These are phyloP conservation scores for Trichoderma asperellum DNA, from an alignment of 2,329 filamentous ascomycete genomes.

Conservation along the genomic window DNA sequence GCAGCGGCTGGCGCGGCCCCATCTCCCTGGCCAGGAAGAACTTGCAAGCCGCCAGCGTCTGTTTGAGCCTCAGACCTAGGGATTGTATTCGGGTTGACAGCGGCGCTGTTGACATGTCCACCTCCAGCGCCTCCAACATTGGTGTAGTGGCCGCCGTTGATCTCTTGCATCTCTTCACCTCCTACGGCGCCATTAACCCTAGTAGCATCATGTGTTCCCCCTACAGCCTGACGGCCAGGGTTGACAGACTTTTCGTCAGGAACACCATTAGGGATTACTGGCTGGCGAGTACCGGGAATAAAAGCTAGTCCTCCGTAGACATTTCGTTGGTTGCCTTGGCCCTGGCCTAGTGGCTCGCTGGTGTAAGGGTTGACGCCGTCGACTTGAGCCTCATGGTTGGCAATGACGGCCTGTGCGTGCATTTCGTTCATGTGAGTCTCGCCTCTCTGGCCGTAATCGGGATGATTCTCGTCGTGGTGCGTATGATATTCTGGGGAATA, in stretches of 20 bases:
- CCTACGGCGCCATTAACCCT: not conserved
- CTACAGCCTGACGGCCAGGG: not conserved
- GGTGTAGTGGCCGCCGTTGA: slow-evolving; percentile 29
- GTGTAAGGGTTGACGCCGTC: slow-evolving; percentile 64
- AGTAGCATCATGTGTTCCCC: not conserved
- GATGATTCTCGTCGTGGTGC: slow-evolving; percentile 26
- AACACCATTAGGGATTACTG: not conserved
- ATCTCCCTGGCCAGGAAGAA: slow-evolving; percentile 28
- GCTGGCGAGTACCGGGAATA: slow-evolving; percentile 13
- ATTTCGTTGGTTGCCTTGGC: slow-evolving; percentile 30
- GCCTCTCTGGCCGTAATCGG: slow-evolving; percentile 52
- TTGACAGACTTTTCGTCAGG: not conserved
- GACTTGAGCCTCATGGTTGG: slow-evolving; percentile 54
- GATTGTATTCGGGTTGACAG: slow-evolving; percentile 29
- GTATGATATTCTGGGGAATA: slow-evolving; percentile 41
- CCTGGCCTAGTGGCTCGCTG: slow-evolving; percentile 46
- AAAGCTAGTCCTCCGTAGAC: slow-evolving; percentile 1
- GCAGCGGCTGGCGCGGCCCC: slow-evolving; percentile 19
- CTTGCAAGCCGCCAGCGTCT: slow-evolving; percentile 29
- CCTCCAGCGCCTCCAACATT: slow-evolving; percentile 21
- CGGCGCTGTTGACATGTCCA: slow-evolving; percentile 29
- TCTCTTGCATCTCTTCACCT: not conserved
- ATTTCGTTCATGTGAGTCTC: slow-evolving; percentile 53
- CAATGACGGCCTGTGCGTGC: slow-evolving; percentile 55
- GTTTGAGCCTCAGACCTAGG: slow-evolving; percentile 35